Percentiles rank a stretch among this genome's conserved stretches.
Conservation (phyloP, 352 stramenopile genomes). For the Phytophthora capsici region DNA sequence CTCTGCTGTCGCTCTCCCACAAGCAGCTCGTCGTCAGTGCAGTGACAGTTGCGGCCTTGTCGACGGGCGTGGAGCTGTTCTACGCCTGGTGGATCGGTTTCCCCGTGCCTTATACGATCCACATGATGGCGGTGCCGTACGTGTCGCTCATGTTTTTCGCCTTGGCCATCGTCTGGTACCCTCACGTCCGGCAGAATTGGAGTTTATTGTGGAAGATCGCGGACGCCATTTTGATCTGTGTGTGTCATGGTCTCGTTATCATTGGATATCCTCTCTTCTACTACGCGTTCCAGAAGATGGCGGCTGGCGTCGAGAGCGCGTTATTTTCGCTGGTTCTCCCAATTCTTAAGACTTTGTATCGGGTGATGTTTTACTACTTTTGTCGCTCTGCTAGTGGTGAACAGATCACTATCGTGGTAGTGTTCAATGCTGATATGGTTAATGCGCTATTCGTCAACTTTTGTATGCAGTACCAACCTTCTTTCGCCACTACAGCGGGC, state of each 20-base stretch:
- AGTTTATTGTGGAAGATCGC: conserved; percentile 7
- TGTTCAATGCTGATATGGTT: conserved; percentile 43
- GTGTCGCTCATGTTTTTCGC: conserved; percentile 23
- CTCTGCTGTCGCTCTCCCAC: conserved; percentile 11
- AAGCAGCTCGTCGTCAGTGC: conserved; percentile 14
- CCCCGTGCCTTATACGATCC: conserved; percentile 21
- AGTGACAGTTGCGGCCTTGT: conserved; percentile 5
- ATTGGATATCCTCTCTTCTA: conserved; percentile 33
- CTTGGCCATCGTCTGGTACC: conserved; percentile 19
- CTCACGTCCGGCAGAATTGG: conserved; percentile 3
- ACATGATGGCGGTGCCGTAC: conserved; percentile 27
- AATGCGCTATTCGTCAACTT: conserved; percentile 40
- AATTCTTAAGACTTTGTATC: conserved; percentile 8
- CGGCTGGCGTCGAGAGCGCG: neutral
- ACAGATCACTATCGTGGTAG: conserved; percentile 28
- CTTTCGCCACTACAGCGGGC: neutral
- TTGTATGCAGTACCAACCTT: conserved; percentile 38
- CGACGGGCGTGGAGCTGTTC: conserved; percentile 10
- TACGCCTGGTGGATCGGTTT: conserved; percentile 25
- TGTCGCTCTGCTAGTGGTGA: conserved; percentile 25
- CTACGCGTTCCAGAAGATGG: conserved; percentile 18
- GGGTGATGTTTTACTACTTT: conserved; percentile 20
- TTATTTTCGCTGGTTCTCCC: conserved; percentile 8
- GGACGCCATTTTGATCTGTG: conserved; percentile 17
- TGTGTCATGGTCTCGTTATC: conserved; percentile 16